Conservation (phyloP, 2,329 filamentous ascomycete genomes). For the Exophiala xenobiotica region DNA sequence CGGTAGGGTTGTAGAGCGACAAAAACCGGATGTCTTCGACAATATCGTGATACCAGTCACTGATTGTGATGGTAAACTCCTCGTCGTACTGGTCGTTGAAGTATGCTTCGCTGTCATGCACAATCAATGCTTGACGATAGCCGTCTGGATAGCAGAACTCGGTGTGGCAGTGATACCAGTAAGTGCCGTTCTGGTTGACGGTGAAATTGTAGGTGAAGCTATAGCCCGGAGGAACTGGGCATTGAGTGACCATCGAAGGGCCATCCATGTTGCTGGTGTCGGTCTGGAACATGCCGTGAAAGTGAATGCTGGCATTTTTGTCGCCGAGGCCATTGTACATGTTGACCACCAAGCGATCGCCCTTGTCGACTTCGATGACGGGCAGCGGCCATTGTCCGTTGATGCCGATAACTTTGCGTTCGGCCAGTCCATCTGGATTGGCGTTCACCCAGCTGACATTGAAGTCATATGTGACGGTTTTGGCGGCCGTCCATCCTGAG, state of each 20-base stretch:
- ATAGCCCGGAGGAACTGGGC: slow-evolving; percentile 62
- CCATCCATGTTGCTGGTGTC: slow-evolving; percentile 71
- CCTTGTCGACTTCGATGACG: slow-evolving; percentile 43
- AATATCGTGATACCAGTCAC: slow-evolving; percentile 69
- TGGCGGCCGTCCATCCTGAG: slow-evolving; percentile 31
- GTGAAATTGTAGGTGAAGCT: slow-evolving; percentile 70
- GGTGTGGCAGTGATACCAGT: slow-evolving; percentile 76
- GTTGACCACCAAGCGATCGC: slow-evolving; percentile 40
- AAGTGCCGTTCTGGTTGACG: slow-evolving; percentile 68
- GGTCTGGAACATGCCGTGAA: slow-evolving; percentile 70
- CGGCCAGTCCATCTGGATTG: slow-evolving; percentile 67
- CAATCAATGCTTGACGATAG: slow-evolving; percentile 61
- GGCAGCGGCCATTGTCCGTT: slow-evolving; percentile 76
- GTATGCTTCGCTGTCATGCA: slow-evolving; percentile 63
- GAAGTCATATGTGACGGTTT: slow-evolving; percentile 58
- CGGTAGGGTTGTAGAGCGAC: slow-evolving; percentile 49
- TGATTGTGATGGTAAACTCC: slow-evolving; percentile 64
- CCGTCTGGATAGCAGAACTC: slow-evolving; percentile 70
- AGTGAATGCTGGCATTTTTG: slow-evolving; percentile 48
- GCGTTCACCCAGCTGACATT: slow-evolving; percentile 69
- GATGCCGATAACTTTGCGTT: slow-evolving; percentile 70
- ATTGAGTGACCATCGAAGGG: slow-evolving; percentile 65
- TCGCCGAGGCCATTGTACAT: slow-evolving; percentile 42
- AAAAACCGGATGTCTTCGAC: slow-evolving; percentile 53
- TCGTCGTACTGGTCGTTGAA: slow-evolving; percentile 60